Evolutionary conservation across 805 yeast genomes (phyloP), one percentile per base, ranked within the genome.

Genomic region (Maudiozyma pseudohumilis): DNA sequence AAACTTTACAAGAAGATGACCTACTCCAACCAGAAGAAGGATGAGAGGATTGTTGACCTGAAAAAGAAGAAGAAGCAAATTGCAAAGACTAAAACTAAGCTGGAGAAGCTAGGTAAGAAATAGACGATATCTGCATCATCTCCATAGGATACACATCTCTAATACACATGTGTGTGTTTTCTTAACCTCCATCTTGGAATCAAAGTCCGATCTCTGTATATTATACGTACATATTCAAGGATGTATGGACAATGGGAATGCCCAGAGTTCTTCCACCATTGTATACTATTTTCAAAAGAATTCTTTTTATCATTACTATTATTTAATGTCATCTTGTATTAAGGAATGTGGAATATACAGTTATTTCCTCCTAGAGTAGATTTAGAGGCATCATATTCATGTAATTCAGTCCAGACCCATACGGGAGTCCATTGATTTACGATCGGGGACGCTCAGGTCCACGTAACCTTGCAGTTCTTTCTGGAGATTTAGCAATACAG

Each of bases 1-100:
- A 85, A 84, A 62, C 69, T 88, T 48, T 92, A 92, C 71, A 82
- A 82, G 69, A 83, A 83, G 78, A 85, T 89, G 94, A 92, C 86
- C 66, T 79, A 85, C 60, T 89, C 95, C 41, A 75, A 83, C 51
- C 78, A 80, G 42, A 77, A 84, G 74, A 82, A 84, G 66, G 86
- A 83, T 55, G 71, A 71, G 36, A 77, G 89, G 64, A 75, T 75
- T 53, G 81, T 80, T 40, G 73, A 69, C 38, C 68, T 83, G 59
- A 68, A 72, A 52, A 70, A 73, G 61, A 82, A 82, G 75, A 79
- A 70, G 63, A 74, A 74, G 62, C 77, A 74, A 57, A 65, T 86
- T 39, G 77, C 74, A 35, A 79, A 81, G 70, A 69, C 77, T 51
- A 76, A 79, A 59, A 53, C 60, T 34, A 66, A 69, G 55, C 48